A percentile compares a stretch with the other conserved stretches of the same genome.
phyloP scores from a whole-genome alignment of 2,329 filamentous ascomycete species.

The Calonectria ilicicola region DNA sequence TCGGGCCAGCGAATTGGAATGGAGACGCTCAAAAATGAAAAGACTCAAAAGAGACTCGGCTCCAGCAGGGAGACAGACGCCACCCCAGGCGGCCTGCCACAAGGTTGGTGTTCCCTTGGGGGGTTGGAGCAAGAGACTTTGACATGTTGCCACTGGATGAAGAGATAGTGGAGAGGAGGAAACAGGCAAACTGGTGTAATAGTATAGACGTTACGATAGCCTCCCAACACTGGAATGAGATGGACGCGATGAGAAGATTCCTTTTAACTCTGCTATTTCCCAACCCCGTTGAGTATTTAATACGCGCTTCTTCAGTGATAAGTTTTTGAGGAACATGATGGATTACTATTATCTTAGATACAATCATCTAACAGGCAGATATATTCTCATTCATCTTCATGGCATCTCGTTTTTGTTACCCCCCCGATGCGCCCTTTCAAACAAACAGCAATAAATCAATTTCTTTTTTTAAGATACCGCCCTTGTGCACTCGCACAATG shows the following conservation, averaged over 20 bases:
- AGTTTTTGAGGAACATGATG: neutral
- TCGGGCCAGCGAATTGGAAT: slow-evolving; percentile 36
- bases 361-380: neutral
- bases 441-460: neutral
- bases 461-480: neutral
- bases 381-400: neutral
- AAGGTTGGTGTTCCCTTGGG: neutral
- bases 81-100: neutral
- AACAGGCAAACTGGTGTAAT: slow-evolving; percentile 25
- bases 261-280: neutral
- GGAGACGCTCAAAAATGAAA: slow-evolving; percentile 21
- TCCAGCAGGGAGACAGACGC: slow-evolving; percentile 22
- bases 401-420: neutral
- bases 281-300: neutral
- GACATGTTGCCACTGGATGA: neutral
- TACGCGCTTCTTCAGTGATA: neutral
- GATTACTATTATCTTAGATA: slow-evolving; percentile 9
- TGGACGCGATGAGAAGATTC: neutral
- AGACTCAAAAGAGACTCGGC: neutral
- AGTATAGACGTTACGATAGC: slow-evolving; percentile 38
- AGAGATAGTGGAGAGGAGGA: slow-evolving; percentile 5
- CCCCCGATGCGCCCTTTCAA: neutral
- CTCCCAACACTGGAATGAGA: slow-evolving; percentile 16
- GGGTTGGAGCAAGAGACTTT: neutral
- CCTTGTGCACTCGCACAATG: neutral